Evolutionary conservation across 306 rosid species (phyloP).

Genomic region (Fagus sylvatica): DNA sequence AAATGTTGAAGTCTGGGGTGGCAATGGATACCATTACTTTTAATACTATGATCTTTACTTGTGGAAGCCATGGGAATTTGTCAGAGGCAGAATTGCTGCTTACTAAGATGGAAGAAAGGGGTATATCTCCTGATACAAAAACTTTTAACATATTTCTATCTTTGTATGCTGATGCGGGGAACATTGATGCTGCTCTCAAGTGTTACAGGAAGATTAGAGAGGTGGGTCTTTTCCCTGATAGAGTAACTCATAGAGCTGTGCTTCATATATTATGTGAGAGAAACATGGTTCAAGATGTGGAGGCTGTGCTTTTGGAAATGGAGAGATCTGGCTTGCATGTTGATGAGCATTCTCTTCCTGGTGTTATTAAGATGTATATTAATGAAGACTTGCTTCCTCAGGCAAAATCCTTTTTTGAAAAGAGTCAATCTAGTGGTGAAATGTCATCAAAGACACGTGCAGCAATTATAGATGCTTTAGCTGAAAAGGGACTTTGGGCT

Average conservation of each 20-base stretch:
- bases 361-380: constrained; percentile 73
- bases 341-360: constrained; percentile 69
- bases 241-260: constrained; percentile 70
- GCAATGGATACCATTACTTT: constrained; percentile 74
- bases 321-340: constrained; percentile 45
- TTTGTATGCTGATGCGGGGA: constrained; percentile 67
- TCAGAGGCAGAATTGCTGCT: constrained; percentile 82
- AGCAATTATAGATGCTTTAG: constrained; percentile 75
- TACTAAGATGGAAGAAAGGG: constrained; percentile 76
- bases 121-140: constrained; percentile 72
- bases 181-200: constrained; percentile 58
- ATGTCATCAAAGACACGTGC: constrained; percentile 54
- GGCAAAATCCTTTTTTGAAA: constrained; percentile 52
- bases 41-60: constrained; percentile 79
- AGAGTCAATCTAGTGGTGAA: constrained; percentile 38
- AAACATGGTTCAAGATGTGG: constrained; percentile 69
- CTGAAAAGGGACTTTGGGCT: constrained; percentile 75
- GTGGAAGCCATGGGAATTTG: constrained; percentile 82
- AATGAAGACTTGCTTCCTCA: constrained; percentile 53
- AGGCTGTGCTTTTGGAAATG: constrained; percentile 66
- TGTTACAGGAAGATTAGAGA: constrained; percentile 66
- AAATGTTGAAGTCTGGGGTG: constrained; percentile 83
- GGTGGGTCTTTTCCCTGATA: constrained; percentile 73
- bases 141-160: constrained; percentile 79
- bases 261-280: constrained; percentile 58